These are phyloP conservation scores for Poa annua DNA, from an alignment of 176 grass and related monocot species.

Conservation along the genomic window DNA sequence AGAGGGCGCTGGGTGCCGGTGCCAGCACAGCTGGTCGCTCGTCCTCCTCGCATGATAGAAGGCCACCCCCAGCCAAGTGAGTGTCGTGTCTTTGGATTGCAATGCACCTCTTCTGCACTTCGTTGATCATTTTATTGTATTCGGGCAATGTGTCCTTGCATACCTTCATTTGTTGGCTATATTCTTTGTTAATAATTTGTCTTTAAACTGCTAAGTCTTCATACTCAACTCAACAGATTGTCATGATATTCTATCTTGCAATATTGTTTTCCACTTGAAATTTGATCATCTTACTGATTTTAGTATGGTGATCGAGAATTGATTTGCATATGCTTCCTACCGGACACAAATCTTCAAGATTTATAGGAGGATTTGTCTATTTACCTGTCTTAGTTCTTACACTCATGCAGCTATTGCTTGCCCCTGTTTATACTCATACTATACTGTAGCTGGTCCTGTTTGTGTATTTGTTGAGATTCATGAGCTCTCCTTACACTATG, in stretches of 20 bases:
- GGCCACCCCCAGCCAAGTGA: constrained; percentile 46
- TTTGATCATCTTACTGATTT: not conserved
- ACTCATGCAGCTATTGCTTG: not conserved
- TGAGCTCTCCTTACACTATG: not conserved
- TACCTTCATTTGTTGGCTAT: not conserved
- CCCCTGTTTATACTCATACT: not conserved
- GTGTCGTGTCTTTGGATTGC: constrained; percentile 13
- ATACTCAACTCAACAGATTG: not conserved
- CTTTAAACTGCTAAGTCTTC: not conserved
- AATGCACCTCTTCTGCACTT: constrained; percentile 15
- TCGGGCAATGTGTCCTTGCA: not conserved
- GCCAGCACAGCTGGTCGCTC: constrained; percentile 30
- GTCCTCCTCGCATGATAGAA: constrained; percentile 52
- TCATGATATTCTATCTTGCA: not conserved
- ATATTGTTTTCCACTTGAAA: constrained; percentile 6
- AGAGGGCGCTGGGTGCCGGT: constrained; percentile 35
- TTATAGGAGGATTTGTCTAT: not conserved
- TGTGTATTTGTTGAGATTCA: not conserved
- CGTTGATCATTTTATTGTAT: not conserved
- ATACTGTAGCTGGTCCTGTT: not conserved
- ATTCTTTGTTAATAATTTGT: not conserved
- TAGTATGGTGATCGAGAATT: not conserved
- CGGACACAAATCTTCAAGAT: not conserved
- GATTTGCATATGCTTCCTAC: not conserved
- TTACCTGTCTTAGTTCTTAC: not conserved